A percentile compares a stretch with the other conserved stretches of the same genome.
phyloP scores from a whole-genome alignment of 1,284 basidiomycete genomes.

The Cryptococcus sp. region DNA sequence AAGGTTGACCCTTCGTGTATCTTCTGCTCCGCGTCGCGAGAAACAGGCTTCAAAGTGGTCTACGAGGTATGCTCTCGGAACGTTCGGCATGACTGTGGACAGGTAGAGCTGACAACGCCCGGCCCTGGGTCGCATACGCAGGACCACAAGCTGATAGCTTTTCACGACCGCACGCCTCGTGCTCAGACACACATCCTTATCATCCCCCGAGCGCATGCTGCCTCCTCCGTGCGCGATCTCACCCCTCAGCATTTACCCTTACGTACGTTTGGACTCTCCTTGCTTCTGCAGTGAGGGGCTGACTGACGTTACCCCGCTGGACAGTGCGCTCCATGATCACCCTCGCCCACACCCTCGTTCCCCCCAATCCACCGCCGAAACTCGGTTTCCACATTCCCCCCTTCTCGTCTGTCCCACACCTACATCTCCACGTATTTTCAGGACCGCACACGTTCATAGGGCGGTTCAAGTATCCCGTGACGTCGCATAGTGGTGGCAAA shows the following conservation, averaged over 20 bases:
- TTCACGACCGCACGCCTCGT: slow-evolving; percentile 62
- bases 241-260: slow-evolving; percentile 53
- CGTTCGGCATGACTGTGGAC: too few relatives aligned
- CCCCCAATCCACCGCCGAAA: slow-evolving; percentile 52
- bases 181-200: slow-evolving; percentile 63
- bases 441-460: slow-evolving; percentile 60
- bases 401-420: slow-evolving; percentile 70
- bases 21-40: slow-evolving; percentile 59
- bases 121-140: slow-evolving; percentile 1
- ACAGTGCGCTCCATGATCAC: slow-evolving; percentile 62
- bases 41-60: slow-evolving; percentile 61
- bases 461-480: slow-evolving; percentile 61
- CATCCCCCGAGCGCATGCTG: slow-evolving; percentile 61
- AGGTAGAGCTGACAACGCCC: slow-evolving; percentile 4
- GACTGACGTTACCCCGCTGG: background rate
- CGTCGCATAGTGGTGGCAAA: slow-evolving; percentile 50
- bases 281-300: background rate
- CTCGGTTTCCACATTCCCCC: slow-evolving; percentile 80
- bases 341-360: slow-evolving; percentile 60
- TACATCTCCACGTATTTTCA: slow-evolving; percentile 74
- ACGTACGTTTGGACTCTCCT: slow-evolving; percentile 47
- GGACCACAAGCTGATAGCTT: slow-evolving; percentile 62
- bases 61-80: slow-evolving; percentile 54
- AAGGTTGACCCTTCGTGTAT: slow-evolving; percentile 37
- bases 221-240: slow-evolving; percentile 58